Base-by-base conservation (phyloP, 306 rosid species). In the Dryas octopetala region DNA sequence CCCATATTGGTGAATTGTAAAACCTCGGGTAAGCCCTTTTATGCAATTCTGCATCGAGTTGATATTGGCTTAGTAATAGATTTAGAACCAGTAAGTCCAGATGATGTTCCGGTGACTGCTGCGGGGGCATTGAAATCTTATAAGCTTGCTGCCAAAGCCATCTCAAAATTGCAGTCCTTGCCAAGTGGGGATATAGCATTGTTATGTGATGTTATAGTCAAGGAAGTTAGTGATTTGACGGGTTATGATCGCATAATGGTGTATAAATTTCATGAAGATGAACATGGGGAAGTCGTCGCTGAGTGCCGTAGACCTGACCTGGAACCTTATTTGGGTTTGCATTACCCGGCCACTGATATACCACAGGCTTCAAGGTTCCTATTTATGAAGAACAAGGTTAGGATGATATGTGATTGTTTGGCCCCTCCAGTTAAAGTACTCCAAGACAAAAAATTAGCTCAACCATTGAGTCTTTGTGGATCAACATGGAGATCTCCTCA, bases 71-170 rank as follows among this genome's bases (percentile, higher is more conserved):
- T 84, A 41, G 81, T 78, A 8, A 84, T 84, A 60, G 88, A 84
- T 74, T 75, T 84, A 54, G 88, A 84, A 48, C 88, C 88, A 9
- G 83, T 84, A 16, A 81, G 54, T 66, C 85, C 73, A 60, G 83
- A 78, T 66, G 83, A 81, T 75, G 76, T 78, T 75, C 85, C 88
- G 0, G 85, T 75, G 61, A 81, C 85, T 7, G 81, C 88, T 78
- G 85, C 83, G 12, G 85, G 88, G 65, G 74, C 83, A 10, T 78
- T 84, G 83, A 84, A 78, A 75, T 84, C 88, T n/a, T 84, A 84
- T 81, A 84, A 84, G 83, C 81, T 84, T 52, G 85, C 88, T 5
- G 81, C 88, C 28, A 81, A 84, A 81, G 81, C 88, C 69, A 84
- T 84, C 79, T 78, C 85, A 32, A 84, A 63, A 17, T 81, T 84